Evolutionary conservation across 2,329 filamentous ascomycete species (phyloP).

Genomic region (Verticillium nonalfalfae): DNA sequence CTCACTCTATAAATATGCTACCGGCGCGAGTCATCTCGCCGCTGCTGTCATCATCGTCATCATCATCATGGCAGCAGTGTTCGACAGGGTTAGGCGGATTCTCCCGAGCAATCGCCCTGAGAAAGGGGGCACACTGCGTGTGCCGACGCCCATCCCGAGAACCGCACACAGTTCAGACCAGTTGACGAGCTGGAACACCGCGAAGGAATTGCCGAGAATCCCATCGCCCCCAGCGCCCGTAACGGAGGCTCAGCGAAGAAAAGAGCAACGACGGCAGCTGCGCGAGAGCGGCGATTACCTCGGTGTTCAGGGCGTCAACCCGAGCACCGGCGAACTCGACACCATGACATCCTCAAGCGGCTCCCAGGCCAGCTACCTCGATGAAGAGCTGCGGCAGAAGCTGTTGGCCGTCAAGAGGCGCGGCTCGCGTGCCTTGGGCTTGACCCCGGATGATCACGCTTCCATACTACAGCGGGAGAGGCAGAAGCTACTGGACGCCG

Average conservation of each 20-base stretch:
- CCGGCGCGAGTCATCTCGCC: background rate
- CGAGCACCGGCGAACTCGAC: conserved; percentile 46
- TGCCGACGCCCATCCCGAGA: conserved; percentile 1
- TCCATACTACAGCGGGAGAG: conserved; percentile 21
- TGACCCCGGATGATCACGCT: conserved; percentile 35
- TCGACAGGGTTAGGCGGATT: conserved; percentile 32
- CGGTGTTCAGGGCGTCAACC: conserved; percentile 53
- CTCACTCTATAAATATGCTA: too few relatives aligned
- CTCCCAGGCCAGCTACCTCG: conserved; percentile 21
- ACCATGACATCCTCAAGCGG: conserved; percentile 43
- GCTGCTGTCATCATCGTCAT: background rate
- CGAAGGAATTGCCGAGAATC: conserved; percentile 15
- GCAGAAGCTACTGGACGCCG: conserved; percentile 35
- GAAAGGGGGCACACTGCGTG: conserved; percentile 39
- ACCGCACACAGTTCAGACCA: conserved; percentile 18
- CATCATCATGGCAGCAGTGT: background rate
- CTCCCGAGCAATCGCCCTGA: conserved; percentile 43
- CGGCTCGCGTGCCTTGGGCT: conserved; percentile 29
- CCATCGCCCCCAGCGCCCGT: background rate
- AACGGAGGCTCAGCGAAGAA: conserved; percentile 6
- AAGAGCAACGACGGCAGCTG: conserved; percentile 33
- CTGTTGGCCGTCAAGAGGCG: conserved; percentile 23
- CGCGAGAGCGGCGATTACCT: conserved; percentile 52
- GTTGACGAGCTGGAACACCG: conserved; percentile 28
- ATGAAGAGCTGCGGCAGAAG: conserved; percentile 15